These are phyloP conservation scores for Selaginella tamariscina DNA, from an alignment of 75 land plant genomes.

Conservation along the genomic window DNA sequence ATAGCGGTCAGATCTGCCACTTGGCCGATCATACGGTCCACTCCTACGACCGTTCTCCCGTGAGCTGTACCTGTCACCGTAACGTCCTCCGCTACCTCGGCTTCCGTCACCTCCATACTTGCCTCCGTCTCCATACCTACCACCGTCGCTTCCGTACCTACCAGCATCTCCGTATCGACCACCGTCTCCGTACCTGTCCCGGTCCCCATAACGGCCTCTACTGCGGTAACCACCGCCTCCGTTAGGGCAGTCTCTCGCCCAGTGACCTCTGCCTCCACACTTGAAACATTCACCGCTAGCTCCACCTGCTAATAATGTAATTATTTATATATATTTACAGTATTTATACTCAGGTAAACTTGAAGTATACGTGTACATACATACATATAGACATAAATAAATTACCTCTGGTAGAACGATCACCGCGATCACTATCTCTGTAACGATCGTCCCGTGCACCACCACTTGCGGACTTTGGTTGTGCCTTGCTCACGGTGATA, in stretches of 20 bases:
- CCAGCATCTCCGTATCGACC: not conserved
- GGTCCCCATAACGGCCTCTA: conserved; percentile 15
- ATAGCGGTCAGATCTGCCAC: not conserved
- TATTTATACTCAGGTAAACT: conserved; percentile 64
- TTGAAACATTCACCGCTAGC: not conserved
- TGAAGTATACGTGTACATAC: no score
- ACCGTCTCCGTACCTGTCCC: conserved; percentile 6
- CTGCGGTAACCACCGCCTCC: not conserved
- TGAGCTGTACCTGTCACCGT: conserved; percentile 22
- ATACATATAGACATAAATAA: no score
- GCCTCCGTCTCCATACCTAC: conserved; percentile 15
- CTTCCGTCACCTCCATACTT: not conserved
- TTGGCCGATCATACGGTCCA: not conserved
- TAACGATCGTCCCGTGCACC: not conserved
- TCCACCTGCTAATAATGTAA: no score
- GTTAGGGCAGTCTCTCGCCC: not conserved
- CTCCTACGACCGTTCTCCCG: conserved; percentile 23
- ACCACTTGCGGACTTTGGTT: not conserved
- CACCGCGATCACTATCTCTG: not conserved
- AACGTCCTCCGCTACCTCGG: conserved; percentile 18
- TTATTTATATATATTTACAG: no score
- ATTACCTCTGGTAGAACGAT: no score
- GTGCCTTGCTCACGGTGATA: not conserved
- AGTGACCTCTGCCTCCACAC: not conserved
- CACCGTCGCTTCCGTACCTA: not conserved